These are phyloP conservation scores for Tetradesmus lagerheimii DNA, from an alignment of 139 green algal species.

Conservation along the genomic window DNA sequence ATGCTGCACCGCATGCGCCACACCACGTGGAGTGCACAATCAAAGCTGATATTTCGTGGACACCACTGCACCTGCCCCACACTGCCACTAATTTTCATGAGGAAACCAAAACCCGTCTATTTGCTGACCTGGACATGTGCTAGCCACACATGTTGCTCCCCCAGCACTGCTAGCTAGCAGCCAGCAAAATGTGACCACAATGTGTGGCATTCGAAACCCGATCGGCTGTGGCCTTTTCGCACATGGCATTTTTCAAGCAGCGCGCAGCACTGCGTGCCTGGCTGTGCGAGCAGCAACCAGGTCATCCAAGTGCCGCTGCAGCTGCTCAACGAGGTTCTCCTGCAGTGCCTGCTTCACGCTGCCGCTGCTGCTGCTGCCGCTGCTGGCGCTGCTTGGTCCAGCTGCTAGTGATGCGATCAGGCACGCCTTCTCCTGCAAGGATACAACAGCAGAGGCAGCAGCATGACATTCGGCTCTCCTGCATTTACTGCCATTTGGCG, in stretches of 20 bases:
- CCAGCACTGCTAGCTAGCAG: too few species aligned
- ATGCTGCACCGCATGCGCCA: too few species aligned
- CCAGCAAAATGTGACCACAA: too few species aligned
- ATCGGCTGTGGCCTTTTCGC: too few species aligned
- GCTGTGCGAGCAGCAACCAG: background rate
- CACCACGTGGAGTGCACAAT: too few species aligned
- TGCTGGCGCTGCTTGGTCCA: background rate
- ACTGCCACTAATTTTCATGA: too few species aligned
- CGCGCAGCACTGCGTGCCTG: background rate
- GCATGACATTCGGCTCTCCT: background rate
- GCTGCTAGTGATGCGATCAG: background rate
- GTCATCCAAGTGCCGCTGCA: conserved; percentile 9
- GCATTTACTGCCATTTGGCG: background rate
- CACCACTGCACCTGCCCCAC: too few species aligned
- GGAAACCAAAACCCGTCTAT: too few species aligned
- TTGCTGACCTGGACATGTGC: too few species aligned
- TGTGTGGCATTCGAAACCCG: too few species aligned
- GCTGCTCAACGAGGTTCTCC: background rate
- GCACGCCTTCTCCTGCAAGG: conserved; percentile 5
- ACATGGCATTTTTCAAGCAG: conserved; percentile 3
- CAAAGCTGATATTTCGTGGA: too few species aligned
- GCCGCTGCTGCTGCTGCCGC: background rate
- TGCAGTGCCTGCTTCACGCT: background rate
- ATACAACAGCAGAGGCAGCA: background rate
- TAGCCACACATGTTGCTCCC: too few species aligned